Evolutionary conservation across 495 filamentous ascomycete genomes (phyloP), one percentile per base, ranked within the genome.

Genomic region (Penicillium psychrofluorescens): DNA sequence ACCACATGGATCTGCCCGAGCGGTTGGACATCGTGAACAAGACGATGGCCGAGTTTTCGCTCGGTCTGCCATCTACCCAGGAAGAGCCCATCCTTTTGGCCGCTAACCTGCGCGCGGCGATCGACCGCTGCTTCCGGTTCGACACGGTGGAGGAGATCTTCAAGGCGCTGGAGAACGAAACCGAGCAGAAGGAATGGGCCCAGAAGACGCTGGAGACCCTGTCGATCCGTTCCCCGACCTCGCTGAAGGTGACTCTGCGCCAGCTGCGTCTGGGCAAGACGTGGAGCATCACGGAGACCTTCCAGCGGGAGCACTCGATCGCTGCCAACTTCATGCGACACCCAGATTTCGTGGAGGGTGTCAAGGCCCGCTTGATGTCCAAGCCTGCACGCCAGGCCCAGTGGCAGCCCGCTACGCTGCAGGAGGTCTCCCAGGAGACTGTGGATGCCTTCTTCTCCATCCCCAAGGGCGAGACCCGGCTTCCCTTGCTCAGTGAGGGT

Each of bases 31-130:
- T 86, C 53, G 83, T 98, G 63, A 81, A 94, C 71, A 71, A 68
- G 53, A 96, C 92, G 39, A 89, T 98, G 56, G 86, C 91, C 40
- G 92, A 98, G 66, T 97, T 82, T 68, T 77, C 74, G 45, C 87
- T 88, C 16, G 90, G 89, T 28, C 70, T 98, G 29, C 87, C 88
- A 1, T 50, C 62, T 29, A 40, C 61, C n/a, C 66, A 79, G 47
- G 74, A 84, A 56, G 74, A 86, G 61, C 74, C 76, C 22, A 83
- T 85, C 35, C 58, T 66, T 2, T 56, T 91, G 35, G 66, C 66
- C 28, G 88, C 88, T 38, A 59, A 75, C 39, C 58, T 85, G 14
- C 84, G 92, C 41, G 61, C 68, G 15, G 81, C 86, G 34, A 90
- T 98, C 56, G 94, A 98, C 71, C 79, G 85, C 41, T 90, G 84